Evolutionary conservation across 441 rosid species (phyloP).

Genomic region (Breynia disticha): DNA sequence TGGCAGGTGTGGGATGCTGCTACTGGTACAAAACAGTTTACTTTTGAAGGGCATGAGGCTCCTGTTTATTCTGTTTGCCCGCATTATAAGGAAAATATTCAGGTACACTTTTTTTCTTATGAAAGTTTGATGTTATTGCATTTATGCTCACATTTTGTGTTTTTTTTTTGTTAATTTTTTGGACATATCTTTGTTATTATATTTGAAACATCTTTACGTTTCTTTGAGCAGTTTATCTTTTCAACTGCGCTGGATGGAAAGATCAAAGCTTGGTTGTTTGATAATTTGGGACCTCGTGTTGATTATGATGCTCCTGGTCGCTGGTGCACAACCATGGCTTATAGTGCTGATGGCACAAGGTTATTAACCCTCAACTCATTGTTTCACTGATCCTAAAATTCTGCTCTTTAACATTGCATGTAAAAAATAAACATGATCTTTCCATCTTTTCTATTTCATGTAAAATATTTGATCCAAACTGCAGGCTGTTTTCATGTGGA

Average conservation of each 20-base stretch:
- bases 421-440: constrained; percentile 4
- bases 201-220: background rate
- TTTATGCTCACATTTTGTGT: background rate
- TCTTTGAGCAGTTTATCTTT: constrained; percentile 54
- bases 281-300: constrained; percentile 31
- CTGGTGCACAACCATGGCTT: constrained; percentile 38
- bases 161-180: background rate
- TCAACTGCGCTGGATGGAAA: constrained; percentile 59
- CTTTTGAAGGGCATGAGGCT: constrained; percentile 52
- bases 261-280: constrained; percentile 57
- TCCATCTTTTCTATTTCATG: background rate
- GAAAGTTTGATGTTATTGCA: too few species aligned
- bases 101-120: constrained; percentile 24
- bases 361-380: constrained; percentile 13
- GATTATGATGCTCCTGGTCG: constrained; percentile 47
- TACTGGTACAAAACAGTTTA: constrained; percentile 30
- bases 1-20: constrained; percentile 56
- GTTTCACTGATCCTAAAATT: constrained; percentile 8
- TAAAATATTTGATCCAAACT: constrained; percentile 16
- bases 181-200: background rate
- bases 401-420: constrained; percentile 2
- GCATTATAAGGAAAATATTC: constrained; percentile 38
- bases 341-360: constrained; percentile 50
- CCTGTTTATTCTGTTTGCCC: constrained; percentile 54
- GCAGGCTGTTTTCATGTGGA: constrained; percentile 69